phyloP scores from a whole-genome alignment of 1,284 basidiomycete species.

The Heterobasidion annosum region DNA sequence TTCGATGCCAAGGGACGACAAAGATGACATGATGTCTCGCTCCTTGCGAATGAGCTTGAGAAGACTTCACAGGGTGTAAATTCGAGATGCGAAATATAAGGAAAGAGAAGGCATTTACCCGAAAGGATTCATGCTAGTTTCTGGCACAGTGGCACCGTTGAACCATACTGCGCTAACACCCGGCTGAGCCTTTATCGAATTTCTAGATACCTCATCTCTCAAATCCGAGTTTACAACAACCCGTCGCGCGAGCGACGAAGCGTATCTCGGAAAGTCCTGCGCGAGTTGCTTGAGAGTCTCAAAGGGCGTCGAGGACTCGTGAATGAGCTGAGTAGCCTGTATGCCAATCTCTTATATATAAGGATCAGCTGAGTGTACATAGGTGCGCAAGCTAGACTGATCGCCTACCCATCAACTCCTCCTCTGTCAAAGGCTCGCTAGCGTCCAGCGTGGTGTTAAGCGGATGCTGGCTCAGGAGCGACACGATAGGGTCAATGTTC shows the following conservation, averaged over 20 bases:
- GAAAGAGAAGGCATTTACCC: conserved; percentile 27
- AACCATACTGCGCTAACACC: conserved; percentile 65
- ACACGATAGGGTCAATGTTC: conserved; percentile 32
- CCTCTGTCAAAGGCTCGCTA: conserved; percentile 48
- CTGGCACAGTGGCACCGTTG: conserved; percentile 62
- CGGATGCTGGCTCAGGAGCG: conserved; percentile 48
- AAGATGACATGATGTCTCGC: conserved; percentile 49
- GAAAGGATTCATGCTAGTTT: conserved; percentile 65
- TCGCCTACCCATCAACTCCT: conserved; percentile 37
- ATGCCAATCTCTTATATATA: conserved; percentile 50
- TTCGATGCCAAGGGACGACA: conserved; percentile 56
- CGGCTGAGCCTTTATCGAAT: conserved; percentile 42
- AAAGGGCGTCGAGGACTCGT: conserved; percentile 50
- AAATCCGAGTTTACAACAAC: conserved; percentile 46
- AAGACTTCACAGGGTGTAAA: conserved; percentile 32
- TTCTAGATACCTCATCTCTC: conserved; percentile 46
- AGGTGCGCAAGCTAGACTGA: conserved; percentile 17
- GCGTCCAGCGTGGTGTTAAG: conserved; percentile 41
- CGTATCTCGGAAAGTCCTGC: conserved; percentile 86
- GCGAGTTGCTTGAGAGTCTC: conserved; percentile 61
- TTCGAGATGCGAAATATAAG: background rate
- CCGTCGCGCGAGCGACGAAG: conserved; percentile 59
- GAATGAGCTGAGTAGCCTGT: conserved; percentile 68
- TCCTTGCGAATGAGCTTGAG: conserved; percentile 70
- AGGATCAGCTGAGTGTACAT: background rate